phyloP scores from a whole-genome alignment of 208 protist genomes.

The Leishmania aethiopica region DNA sequence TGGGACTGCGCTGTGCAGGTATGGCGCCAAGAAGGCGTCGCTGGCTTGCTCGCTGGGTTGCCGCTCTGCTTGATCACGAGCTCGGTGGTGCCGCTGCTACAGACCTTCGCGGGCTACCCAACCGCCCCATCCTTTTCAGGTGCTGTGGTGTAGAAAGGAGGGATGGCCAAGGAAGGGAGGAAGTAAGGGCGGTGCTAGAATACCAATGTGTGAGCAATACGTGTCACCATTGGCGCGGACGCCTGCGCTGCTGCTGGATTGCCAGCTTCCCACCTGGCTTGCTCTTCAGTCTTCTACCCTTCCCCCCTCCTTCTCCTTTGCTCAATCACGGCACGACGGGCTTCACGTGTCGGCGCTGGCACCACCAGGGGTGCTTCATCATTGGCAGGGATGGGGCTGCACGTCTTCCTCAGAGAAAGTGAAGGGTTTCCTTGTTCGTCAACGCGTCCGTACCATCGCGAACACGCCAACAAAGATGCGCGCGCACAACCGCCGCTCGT shows the following conservation, averaged over 20 bases:
- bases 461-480: neutral
- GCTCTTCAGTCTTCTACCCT: neutral
- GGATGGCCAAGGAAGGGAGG: neutral
- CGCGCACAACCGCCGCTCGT: neutral
- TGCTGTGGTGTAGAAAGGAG: slow-evolving; percentile 14
- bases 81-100: slow-evolving; percentile 25
- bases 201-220: neutral
- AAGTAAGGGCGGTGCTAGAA: neutral
- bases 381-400: no score
- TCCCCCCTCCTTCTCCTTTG: neutral
- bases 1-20: slow-evolving; percentile 27
- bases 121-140: slow-evolving; percentile 26
- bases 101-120: slow-evolving; percentile 26
- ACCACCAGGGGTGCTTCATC: neutral
- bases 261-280: neutral
- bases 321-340: neutral
- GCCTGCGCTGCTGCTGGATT: neutral
- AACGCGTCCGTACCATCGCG: neutral
- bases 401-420: no score
- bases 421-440: neutral
- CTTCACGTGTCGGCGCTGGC: neutral
- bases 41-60: slow-evolving; percentile 29
- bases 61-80: slow-evolving; percentile 29
- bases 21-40: slow-evolving; percentile 18
- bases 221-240: neutral